Percentiles rank a stretch among this genome's conserved stretches.
Conservation (phyloP, 352 stramenopile species). For the Phytophthora vignae region DNA sequence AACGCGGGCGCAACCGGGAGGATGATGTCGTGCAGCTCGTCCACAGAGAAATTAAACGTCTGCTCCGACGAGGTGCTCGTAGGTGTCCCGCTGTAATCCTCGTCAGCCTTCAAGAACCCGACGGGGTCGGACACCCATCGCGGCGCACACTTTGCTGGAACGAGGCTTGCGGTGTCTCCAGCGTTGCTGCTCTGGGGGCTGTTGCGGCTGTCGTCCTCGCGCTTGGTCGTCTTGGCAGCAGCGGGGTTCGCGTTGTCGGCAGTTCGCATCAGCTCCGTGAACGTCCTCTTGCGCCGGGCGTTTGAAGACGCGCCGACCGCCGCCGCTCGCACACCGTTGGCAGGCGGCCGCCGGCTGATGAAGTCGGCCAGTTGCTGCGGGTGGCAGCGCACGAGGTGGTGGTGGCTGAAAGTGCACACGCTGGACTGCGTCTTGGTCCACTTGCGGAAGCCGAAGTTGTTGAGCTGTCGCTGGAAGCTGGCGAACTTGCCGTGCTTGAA, state of each 20-base stretch:
- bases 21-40: conserved; percentile 48
- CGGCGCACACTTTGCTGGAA: conserved; percentile 8
- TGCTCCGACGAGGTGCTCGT: conserved; percentile 39
- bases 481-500: conserved; percentile 95
- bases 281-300: conserved; percentile 28
- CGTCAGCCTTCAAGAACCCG: conserved; percentile 33
- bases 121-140: conserved; percentile 34
- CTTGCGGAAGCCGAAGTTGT: conserved; percentile 94
- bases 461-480: conserved; percentile 93
- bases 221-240: conserved; percentile 35
- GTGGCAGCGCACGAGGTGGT: conserved; percentile 65
- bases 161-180: conserved; percentile 3
- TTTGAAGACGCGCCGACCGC: conserved; percentile 11
- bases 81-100: conserved; percentile 23
- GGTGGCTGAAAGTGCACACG: conserved; percentile 84
- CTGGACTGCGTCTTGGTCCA: conserved; percentile 86
- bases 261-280: conserved; percentile 35
- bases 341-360: conserved; percentile 38
- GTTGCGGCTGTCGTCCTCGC: conserved; percentile 21
- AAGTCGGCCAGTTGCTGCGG: conserved; percentile 70
- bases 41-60: conserved; percentile 35
- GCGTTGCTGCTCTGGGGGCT: background rate
- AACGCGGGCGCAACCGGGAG: conserved; percentile 22
- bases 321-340: conserved; percentile 17
- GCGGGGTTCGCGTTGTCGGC: conserved; percentile 4